These are phyloP conservation scores for Grosmannia serpens DNA, from an alignment of 2,329 filamentous ascomycete species.

Conservation along the genomic window DNA sequence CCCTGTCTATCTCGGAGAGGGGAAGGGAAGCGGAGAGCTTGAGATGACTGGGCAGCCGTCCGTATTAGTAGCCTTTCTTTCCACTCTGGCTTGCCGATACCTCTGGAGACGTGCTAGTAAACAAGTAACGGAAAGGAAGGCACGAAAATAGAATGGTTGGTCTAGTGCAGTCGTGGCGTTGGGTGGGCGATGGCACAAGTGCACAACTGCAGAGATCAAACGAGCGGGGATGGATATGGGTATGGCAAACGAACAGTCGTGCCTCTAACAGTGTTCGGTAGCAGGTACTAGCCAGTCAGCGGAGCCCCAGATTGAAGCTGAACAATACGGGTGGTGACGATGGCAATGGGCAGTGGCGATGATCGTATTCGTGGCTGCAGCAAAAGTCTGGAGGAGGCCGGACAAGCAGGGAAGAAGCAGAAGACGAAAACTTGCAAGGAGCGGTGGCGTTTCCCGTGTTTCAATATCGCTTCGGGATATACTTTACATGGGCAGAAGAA, in stretches of 20 bases:
- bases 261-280: background rate
- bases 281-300: background rate
- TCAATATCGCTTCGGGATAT: background rate
- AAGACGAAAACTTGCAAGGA: background rate
- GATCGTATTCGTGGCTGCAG: background rate
- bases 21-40: background rate
- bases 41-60: background rate
- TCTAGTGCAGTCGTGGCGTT: background rate
- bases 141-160: background rate
- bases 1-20: background rate
- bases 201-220: background rate
- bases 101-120: too few species aligned
- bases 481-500: background rate
- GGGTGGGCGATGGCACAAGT: background rate
- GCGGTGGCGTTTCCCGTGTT: conserved; percentile 1
- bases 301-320: background rate
- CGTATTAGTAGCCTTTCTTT: background rate
- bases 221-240: background rate
- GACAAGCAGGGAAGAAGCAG: background rate
- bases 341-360: background rate
- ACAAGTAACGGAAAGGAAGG: background rate
- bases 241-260: background rate
- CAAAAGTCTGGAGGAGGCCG: background rate
- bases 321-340: background rate
- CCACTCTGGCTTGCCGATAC: too few species aligned